phyloP scores from a whole-genome alignment of 2,329 filamentous ascomycete genomes.

The Pleoardoris graminearum region DNA sequence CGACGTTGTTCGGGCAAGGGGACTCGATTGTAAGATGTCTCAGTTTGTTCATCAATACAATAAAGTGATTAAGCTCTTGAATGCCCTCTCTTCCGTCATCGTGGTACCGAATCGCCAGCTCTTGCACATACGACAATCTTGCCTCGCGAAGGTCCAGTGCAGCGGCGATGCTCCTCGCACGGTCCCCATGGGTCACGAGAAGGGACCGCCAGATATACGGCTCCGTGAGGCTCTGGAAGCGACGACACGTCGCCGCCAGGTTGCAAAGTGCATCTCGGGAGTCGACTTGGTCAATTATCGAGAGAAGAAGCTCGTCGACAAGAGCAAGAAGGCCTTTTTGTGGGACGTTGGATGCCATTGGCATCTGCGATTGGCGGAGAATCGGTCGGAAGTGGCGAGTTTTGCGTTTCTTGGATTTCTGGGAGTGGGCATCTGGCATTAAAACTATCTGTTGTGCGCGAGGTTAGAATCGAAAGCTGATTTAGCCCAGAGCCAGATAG shows the following conservation, averaged over 20 bases:
- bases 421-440: constrained; percentile 28
- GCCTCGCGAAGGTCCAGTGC: constrained; percentile 29
- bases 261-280: constrained; percentile 25
- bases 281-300: constrained; percentile 39
- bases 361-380: constrained; percentile 23
- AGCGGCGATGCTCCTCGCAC: constrained; percentile 28
- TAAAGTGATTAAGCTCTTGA: constrained; percentile 32
- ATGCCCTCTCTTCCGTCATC: constrained; percentile 30
- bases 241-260: constrained; percentile 36
- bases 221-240: constrained; percentile 36
- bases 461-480: neutral
- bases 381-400: constrained; percentile 29
- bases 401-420: constrained; percentile 35
- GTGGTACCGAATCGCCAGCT: constrained; percentile 36
- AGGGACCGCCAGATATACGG: constrained; percentile 41
- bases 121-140: constrained; percentile 30
- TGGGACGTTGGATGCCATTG: constrained; percentile 13
- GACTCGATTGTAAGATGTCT: constrained; percentile 38
- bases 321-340: constrained; percentile 30
- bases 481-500: too few species aligned
- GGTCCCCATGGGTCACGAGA: constrained; percentile 29
- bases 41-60: constrained; percentile 33
- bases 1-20: constrained; percentile 43
- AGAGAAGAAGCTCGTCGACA: constrained; percentile 41
- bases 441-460: neutral